A percentile compares a stretch with the other conserved stretches of the same genome.
Evolutionary conservation across 306 rosid species (phyloP).

Genomic region (Myrica gale): DNA sequence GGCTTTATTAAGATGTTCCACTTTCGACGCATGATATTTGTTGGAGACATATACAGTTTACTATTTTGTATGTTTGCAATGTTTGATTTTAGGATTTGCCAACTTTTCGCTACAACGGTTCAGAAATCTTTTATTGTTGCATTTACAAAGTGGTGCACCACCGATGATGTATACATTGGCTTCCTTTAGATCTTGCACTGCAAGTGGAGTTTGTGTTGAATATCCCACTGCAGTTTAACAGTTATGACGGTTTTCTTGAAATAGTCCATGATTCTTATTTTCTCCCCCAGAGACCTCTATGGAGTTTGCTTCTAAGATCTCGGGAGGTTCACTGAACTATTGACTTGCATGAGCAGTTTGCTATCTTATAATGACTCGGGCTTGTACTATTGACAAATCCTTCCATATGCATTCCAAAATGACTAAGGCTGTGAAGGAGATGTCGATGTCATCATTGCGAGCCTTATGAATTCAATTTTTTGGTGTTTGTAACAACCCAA

Average conservation of each 20-base stretch:
- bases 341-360: background rate
- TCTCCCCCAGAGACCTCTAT: background rate
- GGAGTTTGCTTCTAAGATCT: background rate
- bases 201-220: background rate
- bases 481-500: too few relatives aligned
- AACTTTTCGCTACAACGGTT: background rate
- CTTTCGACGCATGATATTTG: background rate
- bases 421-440: background rate
- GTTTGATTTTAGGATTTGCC: background rate
- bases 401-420: background rate
- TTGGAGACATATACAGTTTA: background rate
- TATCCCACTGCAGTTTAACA: background rate
- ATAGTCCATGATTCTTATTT: background rate
- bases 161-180: background rate
- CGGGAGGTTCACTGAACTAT: background rate
- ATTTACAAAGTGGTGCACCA: background rate
- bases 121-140: background rate
- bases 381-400: background rate
- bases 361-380: background rate
- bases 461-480: background rate
- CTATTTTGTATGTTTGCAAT: background rate
- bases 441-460: background rate
- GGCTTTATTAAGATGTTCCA: background rate
- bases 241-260: background rate
- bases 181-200: background rate